A percentile compares a stretch with the other conserved stretches of the same genome.
phyloP scores from a whole-genome alignment of 106 monocot species.

The Dioscorea dumetorum region DNA sequence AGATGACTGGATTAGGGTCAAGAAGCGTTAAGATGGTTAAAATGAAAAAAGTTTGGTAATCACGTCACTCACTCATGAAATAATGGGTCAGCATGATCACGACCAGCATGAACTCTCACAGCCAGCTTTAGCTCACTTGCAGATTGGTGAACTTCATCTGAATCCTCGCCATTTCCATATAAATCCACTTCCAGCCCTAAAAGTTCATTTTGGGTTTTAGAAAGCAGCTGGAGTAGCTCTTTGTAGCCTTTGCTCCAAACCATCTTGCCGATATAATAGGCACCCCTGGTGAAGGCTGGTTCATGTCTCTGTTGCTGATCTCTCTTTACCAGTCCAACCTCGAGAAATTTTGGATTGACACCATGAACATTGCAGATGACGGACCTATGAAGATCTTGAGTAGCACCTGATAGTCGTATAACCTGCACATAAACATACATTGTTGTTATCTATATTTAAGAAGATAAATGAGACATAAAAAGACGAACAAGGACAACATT shows the following conservation, averaged over 20 bases:
- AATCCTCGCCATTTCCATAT: constrained; percentile 81
- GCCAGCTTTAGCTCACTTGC: constrained; percentile 32
- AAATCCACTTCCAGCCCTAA: constrained; percentile 59
- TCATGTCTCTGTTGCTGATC: constrained; percentile 33
- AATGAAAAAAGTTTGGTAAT: neutral
- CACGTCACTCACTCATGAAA: constrained; percentile 67
- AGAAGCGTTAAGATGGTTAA: too few relatives aligned
- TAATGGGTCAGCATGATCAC: constrained; percentile 73
- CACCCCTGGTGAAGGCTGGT: constrained; percentile 50
- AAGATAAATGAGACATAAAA: neutral
- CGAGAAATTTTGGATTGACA: constrained; percentile 90
- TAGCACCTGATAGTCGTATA: constrained; percentile 92
- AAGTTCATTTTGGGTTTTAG: constrained; percentile 45
- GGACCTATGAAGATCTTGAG: constrained; percentile 85
- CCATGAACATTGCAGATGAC: constrained; percentile 93
- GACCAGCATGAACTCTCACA: constrained; percentile 62
- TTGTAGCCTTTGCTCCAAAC: constrained; percentile 85
- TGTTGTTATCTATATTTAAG: neutral
- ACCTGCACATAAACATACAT: constrained; percentile 27
- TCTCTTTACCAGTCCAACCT: constrained; percentile 55
- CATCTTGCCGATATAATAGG: constrained; percentile 92
- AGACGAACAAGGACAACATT: neutral
- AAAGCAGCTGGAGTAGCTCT: constrained; percentile 70
- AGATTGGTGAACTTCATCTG: constrained; percentile 46
- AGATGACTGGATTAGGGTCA: too few relatives aligned